Base-by-base conservation (phyloP, 495 filamentous ascomycete species). In the Penicillium herquei region DNA sequence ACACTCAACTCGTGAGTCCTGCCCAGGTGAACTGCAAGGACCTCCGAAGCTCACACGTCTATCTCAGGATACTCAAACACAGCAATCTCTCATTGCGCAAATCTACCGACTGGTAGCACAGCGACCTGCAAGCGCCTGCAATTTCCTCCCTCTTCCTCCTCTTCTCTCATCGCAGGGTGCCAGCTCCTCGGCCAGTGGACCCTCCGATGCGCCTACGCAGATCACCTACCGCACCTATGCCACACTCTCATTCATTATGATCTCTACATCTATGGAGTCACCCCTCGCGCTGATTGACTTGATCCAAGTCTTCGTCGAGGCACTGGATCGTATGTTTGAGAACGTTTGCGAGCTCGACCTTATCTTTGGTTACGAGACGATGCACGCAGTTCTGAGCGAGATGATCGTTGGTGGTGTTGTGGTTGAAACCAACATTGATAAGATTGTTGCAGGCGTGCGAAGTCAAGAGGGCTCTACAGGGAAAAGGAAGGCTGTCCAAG, bases 161-260 rank as follows among this genome's bases (percentile, higher is more conserved):
- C 74, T 89, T 14, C 84, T 89, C 50, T 81, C 39, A 17, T 45
- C 84, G 9, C 79, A 78, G 51, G 81, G 81, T 57, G 84, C 88
- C 58, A 79, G 85, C 31, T 80, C 87, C 51, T 63, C 65, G 50
- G 64, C 71, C 56, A 77, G 78, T 65, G 84, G 79, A 5, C 84
- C 90, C 67, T 90, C 87, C 64, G 94, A 97, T 70, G 85, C 90
- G 7, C 95, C 95, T 17, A 90, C 89, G n/a, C 88, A 96, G 56
- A 87, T 98, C 16, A 97, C 95, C 18, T 98, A 98, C 82, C 92
- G 94, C 9, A 89, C 96, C 82, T 98, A 98, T 63, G 94, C 94
- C 5, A 98, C 94, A 0, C 87, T 98, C 30, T 97, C 95, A 69
- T 98, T 98, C 77, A 98, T 98, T 73, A 78, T 98, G 65, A 98